Conservation (phyloP, 148 eudicot species). For the Fallopia convolvulus region DNA sequence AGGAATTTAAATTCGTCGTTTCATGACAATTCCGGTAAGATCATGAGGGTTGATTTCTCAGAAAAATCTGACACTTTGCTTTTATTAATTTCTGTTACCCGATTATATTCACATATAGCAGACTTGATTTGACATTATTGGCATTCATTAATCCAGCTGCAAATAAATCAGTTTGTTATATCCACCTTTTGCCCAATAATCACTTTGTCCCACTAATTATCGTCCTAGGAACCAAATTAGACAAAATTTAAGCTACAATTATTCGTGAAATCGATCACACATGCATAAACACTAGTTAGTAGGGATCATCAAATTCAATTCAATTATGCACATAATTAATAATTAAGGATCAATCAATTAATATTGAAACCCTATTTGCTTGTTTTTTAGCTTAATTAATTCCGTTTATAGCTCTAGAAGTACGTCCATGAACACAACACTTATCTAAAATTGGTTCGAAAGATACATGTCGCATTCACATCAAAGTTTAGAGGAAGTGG, state of each 20-base stretch:
- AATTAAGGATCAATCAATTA: neutral
- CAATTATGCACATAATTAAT: neutral
- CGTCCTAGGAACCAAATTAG: slow-evolving; percentile 6
- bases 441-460: neutral
- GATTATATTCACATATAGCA: neutral
- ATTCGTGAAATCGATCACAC: neutral
- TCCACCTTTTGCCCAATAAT: neutral
- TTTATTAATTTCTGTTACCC: neutral
- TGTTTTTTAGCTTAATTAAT: neutral
- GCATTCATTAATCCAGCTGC: neutral
- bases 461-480: neutral
- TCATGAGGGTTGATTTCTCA: neutral
- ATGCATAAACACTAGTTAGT: neutral
- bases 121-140: slow-evolving; percentile 8
- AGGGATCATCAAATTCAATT: neutral
- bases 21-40: neutral
- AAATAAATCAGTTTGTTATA: slow-evolving; percentile 2
- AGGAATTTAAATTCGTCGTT: neutral
- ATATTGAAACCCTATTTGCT: neutral
- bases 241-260: neutral
- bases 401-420: neutral
- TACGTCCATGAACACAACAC: neutral
- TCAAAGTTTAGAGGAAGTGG: neutral
- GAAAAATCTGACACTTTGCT: neutral
- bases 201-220: neutral